Conservation (phyloP, 176 grass and related monocot species). For the Aegilops bicornis region DNA sequence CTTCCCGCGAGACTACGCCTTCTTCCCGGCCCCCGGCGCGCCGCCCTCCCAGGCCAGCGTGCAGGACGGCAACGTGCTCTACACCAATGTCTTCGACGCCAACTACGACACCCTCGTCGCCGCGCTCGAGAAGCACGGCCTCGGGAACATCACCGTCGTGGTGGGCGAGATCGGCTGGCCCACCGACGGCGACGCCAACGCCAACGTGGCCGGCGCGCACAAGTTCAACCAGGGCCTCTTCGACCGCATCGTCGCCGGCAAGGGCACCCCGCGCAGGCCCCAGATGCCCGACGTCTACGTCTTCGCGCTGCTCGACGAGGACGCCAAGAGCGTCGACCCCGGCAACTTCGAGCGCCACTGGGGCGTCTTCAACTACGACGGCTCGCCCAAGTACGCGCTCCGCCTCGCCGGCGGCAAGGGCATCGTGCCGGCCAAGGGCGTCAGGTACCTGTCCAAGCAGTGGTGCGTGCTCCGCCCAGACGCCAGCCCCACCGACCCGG, state of each 20-base stretch:
- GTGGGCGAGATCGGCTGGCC: constrained; percentile 98
- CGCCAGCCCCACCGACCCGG: constrained; percentile 39
- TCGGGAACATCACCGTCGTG: constrained; percentile 60
- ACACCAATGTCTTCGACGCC: constrained; percentile 94
- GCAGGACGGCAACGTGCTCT: constrained; percentile 63
- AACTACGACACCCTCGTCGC: constrained; percentile 96
- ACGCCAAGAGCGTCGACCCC: constrained; percentile 76
- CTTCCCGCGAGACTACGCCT: constrained; percentile 89
- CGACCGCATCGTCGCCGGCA: constrained; percentile 57
- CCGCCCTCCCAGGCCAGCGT: constrained; percentile 44
- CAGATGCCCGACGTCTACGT: constrained; percentile 87
- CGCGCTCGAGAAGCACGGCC: constrained; percentile 83
- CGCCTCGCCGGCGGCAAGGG: constrained; percentile 26
- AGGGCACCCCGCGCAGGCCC: constrained; percentile 66
- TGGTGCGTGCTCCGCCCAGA: constrained; percentile 74
- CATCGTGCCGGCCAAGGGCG: constrained; percentile 62
- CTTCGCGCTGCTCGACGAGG: constrained; percentile 88
- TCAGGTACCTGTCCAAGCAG: constrained; percentile 67
- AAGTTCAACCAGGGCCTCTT: constrained; percentile 92
- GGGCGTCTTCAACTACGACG: constrained; percentile 98
- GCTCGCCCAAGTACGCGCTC: constrained; percentile 67
- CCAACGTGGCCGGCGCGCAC: constrained; percentile 47
- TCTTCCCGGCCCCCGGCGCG: constrained; percentile 53
- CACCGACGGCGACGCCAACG: constrained; percentile 76
- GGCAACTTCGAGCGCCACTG: constrained; percentile 98